Evolutionary conservation across 2,329 filamentous ascomycete genomes (phyloP).

Genomic region (Chrysosporium keratinophilum): DNA sequence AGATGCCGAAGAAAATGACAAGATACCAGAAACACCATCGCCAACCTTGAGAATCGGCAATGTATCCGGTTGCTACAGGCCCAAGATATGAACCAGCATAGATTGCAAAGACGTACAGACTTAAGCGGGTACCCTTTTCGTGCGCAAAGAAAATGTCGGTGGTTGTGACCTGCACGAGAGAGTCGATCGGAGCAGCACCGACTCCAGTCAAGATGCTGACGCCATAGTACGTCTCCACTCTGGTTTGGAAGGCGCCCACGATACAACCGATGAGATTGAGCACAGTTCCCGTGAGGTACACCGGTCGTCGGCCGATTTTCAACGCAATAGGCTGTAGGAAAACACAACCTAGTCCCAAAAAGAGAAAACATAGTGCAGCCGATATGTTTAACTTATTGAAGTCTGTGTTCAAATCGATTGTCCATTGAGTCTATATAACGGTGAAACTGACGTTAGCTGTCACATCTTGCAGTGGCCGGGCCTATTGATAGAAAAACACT

Average conservation of each 20-base stretch:
- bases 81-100: slow-evolving; percentile 39
- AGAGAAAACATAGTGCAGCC: slow-evolving; percentile 14
- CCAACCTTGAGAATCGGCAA: slow-evolving; percentile 39
- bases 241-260: slow-evolving; percentile 12
- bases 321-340: slow-evolving; percentile 15
- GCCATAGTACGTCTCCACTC: slow-evolving; percentile 10
- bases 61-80: slow-evolving; percentile 20
- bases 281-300: slow-evolving; percentile 13
- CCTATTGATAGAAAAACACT: not conserved
- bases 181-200: slow-evolving; percentile 41
- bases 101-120: slow-evolving; percentile 38
- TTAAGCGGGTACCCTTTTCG: slow-evolving; percentile 36
- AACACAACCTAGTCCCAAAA: slow-evolving; percentile 15
- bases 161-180: slow-evolving; percentile 39
- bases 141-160: slow-evolving; percentile 40
- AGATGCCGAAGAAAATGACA: slow-evolving; percentile 32
- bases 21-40: slow-evolving; percentile 43
- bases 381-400: slow-evolving; percentile 12
- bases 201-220: slow-evolving; percentile 20
- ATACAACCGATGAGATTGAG: slow-evolving; percentile 13
- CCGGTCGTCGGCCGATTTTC: slow-evolving; percentile 16
- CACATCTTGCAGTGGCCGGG: not conserved
- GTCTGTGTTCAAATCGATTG: slow-evolving; percentile 13
- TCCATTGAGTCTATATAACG: slow-evolving; percentile 12
- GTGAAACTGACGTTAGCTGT: not conserved